A percentile compares a stretch with the other conserved stretches of the same genome.
Evolutionary conservation across 768 basidiomycete genomes (phyloP).

Genomic region (Mycena alexandri): DNA sequence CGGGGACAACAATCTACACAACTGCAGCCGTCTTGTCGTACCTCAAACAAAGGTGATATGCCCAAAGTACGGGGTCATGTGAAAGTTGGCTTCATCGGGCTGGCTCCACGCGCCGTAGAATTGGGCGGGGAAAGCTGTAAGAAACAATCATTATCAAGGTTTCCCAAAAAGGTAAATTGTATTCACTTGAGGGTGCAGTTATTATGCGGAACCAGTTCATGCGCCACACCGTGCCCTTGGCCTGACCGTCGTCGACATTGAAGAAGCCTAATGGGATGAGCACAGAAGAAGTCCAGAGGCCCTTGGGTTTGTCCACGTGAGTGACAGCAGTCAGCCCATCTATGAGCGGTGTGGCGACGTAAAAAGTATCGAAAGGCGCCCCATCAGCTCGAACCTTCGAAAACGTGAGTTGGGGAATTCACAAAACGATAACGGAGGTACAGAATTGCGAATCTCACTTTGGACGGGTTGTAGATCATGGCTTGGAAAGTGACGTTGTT

Average conservation of each 20-base stretch:
- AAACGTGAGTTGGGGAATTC: background rate
- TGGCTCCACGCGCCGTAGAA: slow-evolving; percentile 37
- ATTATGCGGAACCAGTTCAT: slow-evolving; percentile 38
- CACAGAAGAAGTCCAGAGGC: slow-evolving; percentile 30
- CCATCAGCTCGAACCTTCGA: slow-evolving; percentile 30
- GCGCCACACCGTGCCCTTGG: slow-evolving; percentile 34
- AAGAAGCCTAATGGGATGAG: slow-evolving; percentile 37
- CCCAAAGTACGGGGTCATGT: slow-evolving; percentile 30
- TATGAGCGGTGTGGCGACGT: slow-evolving; percentile 20
- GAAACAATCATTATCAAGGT: too few species aligned
- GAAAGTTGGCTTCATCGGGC: slow-evolving; percentile 29
- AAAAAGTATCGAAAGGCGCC: slow-evolving; percentile 33
- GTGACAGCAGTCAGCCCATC: slow-evolving; percentile 35
- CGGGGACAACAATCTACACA: too few species aligned
- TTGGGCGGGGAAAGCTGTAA: slow-evolving; percentile 27
- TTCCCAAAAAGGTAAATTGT: too few species aligned
- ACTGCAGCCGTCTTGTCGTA: background rate
- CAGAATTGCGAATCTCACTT: background rate
- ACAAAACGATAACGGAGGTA: too few species aligned
- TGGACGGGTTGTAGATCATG: slow-evolving; percentile 37
- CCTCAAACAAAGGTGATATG: slow-evolving; percentile 20
- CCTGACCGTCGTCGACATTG: slow-evolving; percentile 33
- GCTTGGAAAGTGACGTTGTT: slow-evolving; percentile 37
- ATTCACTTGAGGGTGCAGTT: slow-evolving; percentile 10
- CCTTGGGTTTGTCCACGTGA: slow-evolving; percentile 27